Evolutionary conservation across 495 filamentous ascomycete species (phyloP), one percentile per base, ranked within the genome.

Genomic region (Pseudotulostoma volvatum): DNA sequence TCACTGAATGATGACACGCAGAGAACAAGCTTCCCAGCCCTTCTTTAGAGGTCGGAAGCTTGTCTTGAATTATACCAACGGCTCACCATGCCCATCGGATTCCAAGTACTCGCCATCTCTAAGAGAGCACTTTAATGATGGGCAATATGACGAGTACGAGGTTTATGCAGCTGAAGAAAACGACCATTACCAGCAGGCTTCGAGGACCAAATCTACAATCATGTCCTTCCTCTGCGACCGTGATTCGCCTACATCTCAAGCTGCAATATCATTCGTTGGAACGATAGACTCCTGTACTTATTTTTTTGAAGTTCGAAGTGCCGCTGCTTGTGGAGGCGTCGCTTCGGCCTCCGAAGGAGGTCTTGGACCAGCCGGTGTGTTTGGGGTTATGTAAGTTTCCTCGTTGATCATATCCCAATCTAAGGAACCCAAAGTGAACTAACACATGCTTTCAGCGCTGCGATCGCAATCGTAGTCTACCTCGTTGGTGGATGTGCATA

Each of bases 201-300:
- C 61, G 31, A 71, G 77, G 20, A 71, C 73, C 38, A 96, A 94
- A 53, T 90, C 81, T 1, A 81, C 85, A 7, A 73, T 87, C 38
- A 85, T 99, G 64, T 88, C 82, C 20, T 83, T 96, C 58, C 79
- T 87, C 51, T 96, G 92, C 61, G 88, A 95, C 48, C 74, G 73
- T 35, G 84, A 93, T 42, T 52, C 64, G 7, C 56, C 66, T 1
- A 55, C 61, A 4, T 68, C 75, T 7, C 71, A 74, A 18, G 71
- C 79, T 11, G 72, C 76, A 9, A 53, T 76, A 3, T 80, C 82
- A 3, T 99, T 93, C 54, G 76, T 96, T 36, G 84, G 81, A 40
- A 72, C 79, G 15, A 77, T 79, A 57, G 84, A 95, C 49, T 74
- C 84, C 35, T 99, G 92, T 64, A 72, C 82, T n/a, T 99, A 95